Percentiles rank a stretch among this genome's conserved stretches.
phyloP scores from a whole-genome alignment of 371 early-diverging fungal species.

The Circinella umbellata region DNA sequence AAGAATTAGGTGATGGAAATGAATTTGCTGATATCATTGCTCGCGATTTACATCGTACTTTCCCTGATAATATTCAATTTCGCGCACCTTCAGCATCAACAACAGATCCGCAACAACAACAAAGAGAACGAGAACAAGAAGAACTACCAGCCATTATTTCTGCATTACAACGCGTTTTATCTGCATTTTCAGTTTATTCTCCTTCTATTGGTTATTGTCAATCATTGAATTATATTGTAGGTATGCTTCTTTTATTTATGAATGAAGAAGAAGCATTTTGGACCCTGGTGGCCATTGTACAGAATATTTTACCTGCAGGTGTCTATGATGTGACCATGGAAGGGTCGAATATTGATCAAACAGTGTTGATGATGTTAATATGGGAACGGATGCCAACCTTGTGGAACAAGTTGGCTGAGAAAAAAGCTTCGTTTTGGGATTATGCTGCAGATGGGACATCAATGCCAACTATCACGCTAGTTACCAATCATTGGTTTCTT shows the following conservation, averaged over 20 bases:
- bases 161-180: slow-evolving; percentile 72
- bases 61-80: slow-evolving; percentile 77
- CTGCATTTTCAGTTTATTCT: slow-evolving; percentile 66
- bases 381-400: slow-evolving; percentile 57
- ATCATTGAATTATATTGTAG: slow-evolving; percentile 80
- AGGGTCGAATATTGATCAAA: slow-evolving; percentile 76
- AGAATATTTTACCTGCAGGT: slow-evolving; percentile 72
- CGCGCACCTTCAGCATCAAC: slow-evolving; percentile 12
- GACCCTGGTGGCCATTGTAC: slow-evolving; percentile 74
- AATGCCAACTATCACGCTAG: slow-evolving; percentile 72
- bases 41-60: slow-evolving; percentile 77
- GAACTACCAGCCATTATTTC: slow-evolving; percentile 57
- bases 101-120: slow-evolving; percentile 28
- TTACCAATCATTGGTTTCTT: slow-evolving; percentile 88
- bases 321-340: slow-evolving; percentile 79
- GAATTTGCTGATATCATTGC: slow-evolving; percentile 74
- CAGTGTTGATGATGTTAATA: slow-evolving; percentile 69
- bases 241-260: slow-evolving; percentile 75
- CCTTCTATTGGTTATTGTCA: slow-evolving; percentile 83
- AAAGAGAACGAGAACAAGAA: slow-evolving; percentile 21
- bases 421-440: slow-evolving; percentile 50
- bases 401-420: slow-evolving; percentile 50
- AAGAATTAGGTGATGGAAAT: slow-evolving; percentile 46
- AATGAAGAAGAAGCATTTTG: slow-evolving; percentile 82
- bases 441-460: slow-evolving; percentile 49